Percentiles rank a stretch among this genome's conserved stretches.
phyloP scores from a whole-genome alignment of 257 asterid species.

The Capsicum rhomboideum region DNA sequence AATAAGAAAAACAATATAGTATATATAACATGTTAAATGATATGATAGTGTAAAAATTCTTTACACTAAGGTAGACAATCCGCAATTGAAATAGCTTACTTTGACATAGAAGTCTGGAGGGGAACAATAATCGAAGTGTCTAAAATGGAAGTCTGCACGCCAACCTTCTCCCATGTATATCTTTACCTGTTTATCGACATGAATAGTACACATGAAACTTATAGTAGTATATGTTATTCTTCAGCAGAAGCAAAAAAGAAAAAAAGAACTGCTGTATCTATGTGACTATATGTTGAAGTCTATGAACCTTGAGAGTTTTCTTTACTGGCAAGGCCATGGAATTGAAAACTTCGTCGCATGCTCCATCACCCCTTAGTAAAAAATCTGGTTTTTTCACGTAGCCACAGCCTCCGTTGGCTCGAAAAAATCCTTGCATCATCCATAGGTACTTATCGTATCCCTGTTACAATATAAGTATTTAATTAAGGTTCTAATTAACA shows the following conservation, averaged over 20 bases:
- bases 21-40: not conserved
- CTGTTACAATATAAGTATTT: not conserved
- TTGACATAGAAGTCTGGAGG: slow-evolving; percentile 12
- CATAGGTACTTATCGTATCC: slow-evolving; percentile 11
- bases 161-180: slow-evolving; percentile 19
- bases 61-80: not conserved
- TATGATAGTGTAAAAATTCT: not conserved
- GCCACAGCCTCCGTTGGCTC: slow-evolving; percentile 21
- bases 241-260: not conserved
- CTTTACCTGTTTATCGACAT: slow-evolving; percentile 2
- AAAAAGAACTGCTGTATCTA: not conserved
- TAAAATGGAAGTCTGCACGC: slow-evolving; percentile 9
- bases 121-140: slow-evolving; percentile 14
- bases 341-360: slow-evolving; percentile 1
- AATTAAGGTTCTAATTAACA: not conserved
- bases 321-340: not conserved
- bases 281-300: not conserved
- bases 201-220: not conserved
- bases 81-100: not conserved
- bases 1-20: too few species aligned
- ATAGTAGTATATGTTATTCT: not conserved
- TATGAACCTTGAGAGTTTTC: slow-evolving; percentile 8
- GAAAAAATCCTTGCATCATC: slow-evolving; percentile 22
- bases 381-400: slow-evolving; percentile 20
- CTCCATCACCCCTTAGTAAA: not conserved